phyloP scores from a whole-genome alignment of 2,329 filamentous ascomycete species.

The Thelonectria discophora region DNA sequence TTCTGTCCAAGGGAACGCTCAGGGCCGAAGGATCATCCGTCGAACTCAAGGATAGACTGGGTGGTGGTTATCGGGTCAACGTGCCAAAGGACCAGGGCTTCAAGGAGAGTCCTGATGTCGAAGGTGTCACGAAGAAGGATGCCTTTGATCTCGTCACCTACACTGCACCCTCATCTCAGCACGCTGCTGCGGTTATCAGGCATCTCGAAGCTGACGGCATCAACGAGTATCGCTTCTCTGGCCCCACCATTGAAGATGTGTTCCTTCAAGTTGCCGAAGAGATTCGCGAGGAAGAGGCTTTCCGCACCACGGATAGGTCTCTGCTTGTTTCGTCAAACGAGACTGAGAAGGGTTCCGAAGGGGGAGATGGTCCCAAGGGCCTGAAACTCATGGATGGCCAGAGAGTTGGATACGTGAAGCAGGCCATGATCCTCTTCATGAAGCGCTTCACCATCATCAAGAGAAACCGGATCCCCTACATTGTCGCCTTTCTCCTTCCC shows the following conservation, averaged over 20 bases:
- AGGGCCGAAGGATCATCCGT: slow-evolving; percentile 86
- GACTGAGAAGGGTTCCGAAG: slow-evolving; percentile 31
- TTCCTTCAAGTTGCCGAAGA: slow-evolving; percentile 89
- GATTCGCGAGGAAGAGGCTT: slow-evolving; percentile 63
- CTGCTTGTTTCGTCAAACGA: slow-evolving; percentile 34
- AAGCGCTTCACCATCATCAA: slow-evolving; percentile 83
- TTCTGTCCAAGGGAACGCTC: slow-evolving; percentile 84
- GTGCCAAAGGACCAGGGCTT: slow-evolving; percentile 68
- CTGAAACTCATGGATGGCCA: slow-evolving; percentile 73
- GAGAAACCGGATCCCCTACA: slow-evolving; percentile 79
- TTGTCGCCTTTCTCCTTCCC: slow-evolving; percentile 79
- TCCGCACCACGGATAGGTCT: slow-evolving; percentile 37
- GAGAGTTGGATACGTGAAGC: slow-evolving; percentile 73
- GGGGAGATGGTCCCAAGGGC: slow-evolving; percentile 43
- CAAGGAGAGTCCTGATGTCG: slow-evolving; percentile 59
- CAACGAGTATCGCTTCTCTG: slow-evolving; percentile 83
- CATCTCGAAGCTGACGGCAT: slow-evolving; percentile 73
- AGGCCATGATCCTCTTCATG: slow-evolving; percentile 77
- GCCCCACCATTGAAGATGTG: slow-evolving; percentile 91
- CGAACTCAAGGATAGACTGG: slow-evolving; percentile 82
- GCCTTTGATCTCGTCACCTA: slow-evolving; percentile 79
- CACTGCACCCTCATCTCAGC: slow-evolving; percentile 71
- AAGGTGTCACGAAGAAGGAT: slow-evolving; percentile 64
- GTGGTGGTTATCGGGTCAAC: slow-evolving; percentile 85
- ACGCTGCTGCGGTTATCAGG: slow-evolving; percentile 76